Conservation (phyloP, 805 yeast genomes). For the Ogataea nonfermentans region DNA sequence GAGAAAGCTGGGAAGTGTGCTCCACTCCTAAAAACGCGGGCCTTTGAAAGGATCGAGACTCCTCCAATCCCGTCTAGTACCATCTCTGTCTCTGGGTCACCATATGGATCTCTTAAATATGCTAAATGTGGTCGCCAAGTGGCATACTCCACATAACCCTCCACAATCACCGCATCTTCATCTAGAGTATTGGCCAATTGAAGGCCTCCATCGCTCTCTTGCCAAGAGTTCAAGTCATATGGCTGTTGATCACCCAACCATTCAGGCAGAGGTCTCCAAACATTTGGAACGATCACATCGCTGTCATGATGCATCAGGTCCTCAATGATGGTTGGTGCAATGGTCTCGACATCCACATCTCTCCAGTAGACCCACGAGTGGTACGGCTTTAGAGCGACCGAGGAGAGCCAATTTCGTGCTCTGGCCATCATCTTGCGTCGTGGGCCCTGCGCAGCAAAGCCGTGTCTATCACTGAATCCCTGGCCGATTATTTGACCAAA, state of each 20-base stretch:
- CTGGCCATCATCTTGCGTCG: constrained; percentile 93
- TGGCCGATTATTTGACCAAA: constrained; percentile 94
- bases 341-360: constrained; percentile 94
- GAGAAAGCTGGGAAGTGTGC: constrained; percentile 97
- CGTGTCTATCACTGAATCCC: constrained; percentile 89
- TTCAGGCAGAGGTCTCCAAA: constrained; percentile 87
- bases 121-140: constrained; percentile 98
- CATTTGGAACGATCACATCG: constrained; percentile 93
- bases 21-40: constrained; percentile 81
- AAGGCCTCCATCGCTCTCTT: constrained; percentile 77
- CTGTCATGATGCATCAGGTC: constrained; percentile 89
- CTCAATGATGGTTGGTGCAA: constrained; percentile 80
- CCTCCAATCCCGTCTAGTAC: constrained; percentile 97
- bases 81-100: constrained; percentile 91
- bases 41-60: constrained; percentile 87
- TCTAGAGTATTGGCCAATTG: constrained; percentile 73
- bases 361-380: constrained; percentile 98
- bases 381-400: constrained; percentile 84
- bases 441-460: constrained; percentile 94
- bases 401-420: constrained; percentile 90
- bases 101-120: constrained; percentile 89
- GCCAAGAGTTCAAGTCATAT: constrained; percentile 83
- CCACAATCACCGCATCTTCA: constrained; percentile 95
- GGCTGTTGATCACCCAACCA: constrained; percentile 86
- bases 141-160: constrained; percentile 95